These are phyloP conservation scores for Claviceps sorghi DNA, from an alignment of 2,329 filamentous ascomycete species.

Conservation along the genomic window DNA sequence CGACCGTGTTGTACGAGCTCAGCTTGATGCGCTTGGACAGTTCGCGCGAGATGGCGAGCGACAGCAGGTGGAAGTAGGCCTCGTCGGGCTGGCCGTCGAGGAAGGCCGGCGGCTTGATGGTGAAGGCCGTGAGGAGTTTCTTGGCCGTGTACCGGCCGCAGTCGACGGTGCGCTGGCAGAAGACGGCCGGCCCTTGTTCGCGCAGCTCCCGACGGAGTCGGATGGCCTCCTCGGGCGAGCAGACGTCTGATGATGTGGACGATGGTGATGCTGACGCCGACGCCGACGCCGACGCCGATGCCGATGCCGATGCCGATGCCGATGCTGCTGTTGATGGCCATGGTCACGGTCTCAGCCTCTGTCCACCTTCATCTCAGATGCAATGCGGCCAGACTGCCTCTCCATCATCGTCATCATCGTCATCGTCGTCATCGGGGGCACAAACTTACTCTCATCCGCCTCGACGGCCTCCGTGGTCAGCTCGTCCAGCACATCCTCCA, in stretches of 20 bases:
- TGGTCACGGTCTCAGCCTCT: neutral
- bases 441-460: constrained; percentile 10
- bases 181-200: constrained; percentile 61
- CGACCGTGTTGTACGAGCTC: constrained; percentile 64
- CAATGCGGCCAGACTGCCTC: no score
- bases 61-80: constrained; percentile 59
- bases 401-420: no score
- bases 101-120: constrained; percentile 57
- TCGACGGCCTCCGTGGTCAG: constrained; percentile 39
- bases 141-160: constrained; percentile 58
- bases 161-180: constrained; percentile 58
- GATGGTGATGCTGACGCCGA: neutral
- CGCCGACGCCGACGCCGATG: neutral
- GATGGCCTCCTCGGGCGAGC: constrained; percentile 54
- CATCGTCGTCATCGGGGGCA: no score
- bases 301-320: neutral
- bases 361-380: no score
- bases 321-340: neutral
- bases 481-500: constrained; percentile 47
- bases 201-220: constrained; percentile 57
- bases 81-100: constrained; percentile 55
- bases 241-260: constrained; percentile 28
- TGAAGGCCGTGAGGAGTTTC: constrained; percentile 77
- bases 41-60: constrained; percentile 65
- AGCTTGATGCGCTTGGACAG: constrained; percentile 71